phyloP scores from a whole-genome alignment of 108 stramenopile species.

The Fistulifera pelliculosa region DNA sequence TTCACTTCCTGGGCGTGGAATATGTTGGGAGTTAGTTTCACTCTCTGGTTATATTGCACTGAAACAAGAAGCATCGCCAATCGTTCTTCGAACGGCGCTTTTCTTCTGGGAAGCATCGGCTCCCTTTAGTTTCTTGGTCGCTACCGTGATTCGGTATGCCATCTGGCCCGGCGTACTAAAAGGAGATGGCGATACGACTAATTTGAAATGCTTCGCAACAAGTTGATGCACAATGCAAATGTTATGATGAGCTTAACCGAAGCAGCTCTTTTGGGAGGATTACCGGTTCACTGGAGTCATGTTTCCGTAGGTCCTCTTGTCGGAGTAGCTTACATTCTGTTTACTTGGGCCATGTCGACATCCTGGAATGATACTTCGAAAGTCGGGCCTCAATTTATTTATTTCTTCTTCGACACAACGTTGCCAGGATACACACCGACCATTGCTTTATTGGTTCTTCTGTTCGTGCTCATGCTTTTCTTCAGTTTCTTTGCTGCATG shows the following conservation, averaged over 20 bases:
- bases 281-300: slow-evolving; percentile 18
- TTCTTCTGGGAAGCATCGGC: slow-evolving; percentile 21
- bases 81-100: slow-evolving; percentile 17
- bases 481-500: slow-evolving; percentile 4
- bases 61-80: slow-evolving; percentile 7
- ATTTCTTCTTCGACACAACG: slow-evolving; percentile 39
- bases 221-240: slow-evolving; percentile 29
- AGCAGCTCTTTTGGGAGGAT: slow-evolving; percentile 20
- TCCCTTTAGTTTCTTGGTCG: slow-evolving; percentile 14
- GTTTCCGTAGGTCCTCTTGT: slow-evolving; percentile 13
- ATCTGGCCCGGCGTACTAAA: slow-evolving; percentile 15
- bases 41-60: slow-evolving; percentile 37
- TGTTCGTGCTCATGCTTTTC: slow-evolving; percentile 16
- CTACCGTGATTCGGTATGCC: slow-evolving; percentile 19
- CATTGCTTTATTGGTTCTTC: slow-evolving; percentile 8
- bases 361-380: slow-evolving; percentile 15
- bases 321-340: slow-evolving; percentile 25
- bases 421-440: slow-evolving; percentile 17
- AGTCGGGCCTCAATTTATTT: slow-evolving; percentile 29
- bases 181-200: slow-evolving; percentile 2
- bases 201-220: slow-evolving; percentile 2
- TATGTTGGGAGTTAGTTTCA: slow-evolving; percentile 48
- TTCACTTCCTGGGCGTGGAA: slow-evolving; percentile 73
- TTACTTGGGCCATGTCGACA: slow-evolving; percentile 17
- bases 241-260: slow-evolving; percentile 20